Evolutionary conservation across 108 stramenopile genomes (phyloP), one percentile per base, ranked within the genome.

Genomic region (Chaetoceros tenuissimus): DNA sequence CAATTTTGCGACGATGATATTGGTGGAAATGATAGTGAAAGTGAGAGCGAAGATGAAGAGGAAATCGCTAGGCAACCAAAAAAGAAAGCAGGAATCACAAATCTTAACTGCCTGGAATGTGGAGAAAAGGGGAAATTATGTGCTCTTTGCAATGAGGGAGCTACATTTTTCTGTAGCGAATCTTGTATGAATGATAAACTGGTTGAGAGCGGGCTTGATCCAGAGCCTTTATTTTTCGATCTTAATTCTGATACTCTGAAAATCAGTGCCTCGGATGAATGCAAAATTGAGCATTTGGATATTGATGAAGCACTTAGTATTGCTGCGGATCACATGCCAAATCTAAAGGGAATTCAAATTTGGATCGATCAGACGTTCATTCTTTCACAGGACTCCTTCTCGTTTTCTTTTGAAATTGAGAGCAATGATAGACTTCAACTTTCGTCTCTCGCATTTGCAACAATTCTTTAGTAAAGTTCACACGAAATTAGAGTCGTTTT

Each of bases 321-420:
- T 31, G 60, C 60, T 53, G n/a, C 17, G 0, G 31, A 61, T 20
- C 51, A 61, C 34, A 61, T 61, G 60, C 60, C 60, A 19, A 61
- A 61, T 53, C 51, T 61, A 13, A 61, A 61, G 19, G 51, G 31
- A 18, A 34, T 53, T 13, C 51, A 61, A 31, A 61, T 61, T 61
- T 53, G 23, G 29, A 53, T 61, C 28, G 20, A 51, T 24, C 60
- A 61, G 25, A 1, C 3, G 1, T 61, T 40, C 28, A 19, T 61
- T 0, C 13, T 61, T 24, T 3, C 22, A 23, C 24, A 24, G 3
- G 22, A 30, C 2, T 29, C 60, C 13, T 52, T 61, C 44, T 22
- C 23, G 2, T 61, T 61, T 61, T 22, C 24, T 22, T 34, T 61
- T 25, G n/a, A n/a, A n/a, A n/a, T n/a, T n/a, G n/a, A n/a, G n/a